Evolutionary conservation across 495 filamentous ascomycete genomes (phyloP).

Genomic region (Xylaria telfairii): DNA sequence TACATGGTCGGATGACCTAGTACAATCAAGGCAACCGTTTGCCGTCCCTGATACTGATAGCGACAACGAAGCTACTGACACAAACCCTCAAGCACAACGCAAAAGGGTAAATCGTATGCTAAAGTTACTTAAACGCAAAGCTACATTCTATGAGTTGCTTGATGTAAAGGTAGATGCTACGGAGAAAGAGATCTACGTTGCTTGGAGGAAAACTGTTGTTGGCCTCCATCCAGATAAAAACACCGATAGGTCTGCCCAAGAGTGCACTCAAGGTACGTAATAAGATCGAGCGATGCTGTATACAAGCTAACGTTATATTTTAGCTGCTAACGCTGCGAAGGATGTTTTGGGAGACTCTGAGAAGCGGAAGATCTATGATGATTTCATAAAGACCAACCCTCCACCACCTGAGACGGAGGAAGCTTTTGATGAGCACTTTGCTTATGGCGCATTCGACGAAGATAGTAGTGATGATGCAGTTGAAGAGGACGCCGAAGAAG

Average conservation of each 20-base stretch:
- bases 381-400: neutral
- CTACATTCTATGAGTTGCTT: neutral
- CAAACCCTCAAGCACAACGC: constrained; percentile 5
- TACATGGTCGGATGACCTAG: neutral
- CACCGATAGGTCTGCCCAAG: neutral
- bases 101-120: neutral
- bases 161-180: neutral
- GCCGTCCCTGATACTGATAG: neutral
- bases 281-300: neutral
- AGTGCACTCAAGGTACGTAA: constrained; percentile 13
- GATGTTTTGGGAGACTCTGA: neutral
- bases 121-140: neutral
- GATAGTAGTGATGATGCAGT: neutral
- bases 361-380: constrained; percentile 4
- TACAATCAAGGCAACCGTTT: neutral
- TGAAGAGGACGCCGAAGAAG: neutral
- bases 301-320: constrained; percentile 1
- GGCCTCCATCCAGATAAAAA: constrained; percentile 3
- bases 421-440: neutral
- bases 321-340: constrained; percentile 8
- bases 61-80: neutral
- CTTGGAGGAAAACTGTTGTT: neutral
- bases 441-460: neutral
- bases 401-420: neutral
- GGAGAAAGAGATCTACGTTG: neutral